Evolutionary conservation across 192 early-diverging fungal species (phyloP).

Genomic region (Entrophospora sp.): DNA sequence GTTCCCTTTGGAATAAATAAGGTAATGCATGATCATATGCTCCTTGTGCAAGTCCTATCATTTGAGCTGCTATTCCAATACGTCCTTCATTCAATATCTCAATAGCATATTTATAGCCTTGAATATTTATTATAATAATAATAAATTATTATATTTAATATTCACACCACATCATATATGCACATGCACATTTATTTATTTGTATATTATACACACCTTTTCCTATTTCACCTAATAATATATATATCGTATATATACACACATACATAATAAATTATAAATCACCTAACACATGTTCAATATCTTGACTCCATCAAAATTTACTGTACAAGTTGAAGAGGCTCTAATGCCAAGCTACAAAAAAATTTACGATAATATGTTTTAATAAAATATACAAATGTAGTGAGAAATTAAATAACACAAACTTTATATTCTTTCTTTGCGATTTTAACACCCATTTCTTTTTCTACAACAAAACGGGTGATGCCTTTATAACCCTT

Average conservation of each 20-base stretch:
- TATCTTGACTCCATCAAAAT: slow-evolving; percentile 78
- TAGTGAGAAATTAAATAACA: slow-evolving; percentile 20
- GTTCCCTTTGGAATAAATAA: slow-evolving; percentile 91
- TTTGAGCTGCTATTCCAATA: slow-evolving; percentile 96
- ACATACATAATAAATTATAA: background rate
- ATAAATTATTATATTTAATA: background rate
- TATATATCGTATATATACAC: too few relatives aligned
- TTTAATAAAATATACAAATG: background rate
- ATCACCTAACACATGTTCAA: background rate
- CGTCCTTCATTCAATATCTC: slow-evolving; percentile 97
- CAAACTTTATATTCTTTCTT: slow-evolving; percentile 91
- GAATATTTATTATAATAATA: background rate
- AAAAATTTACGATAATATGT: background rate
- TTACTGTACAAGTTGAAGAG: slow-evolving; percentile 89
- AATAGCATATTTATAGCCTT: slow-evolving; percentile 95
- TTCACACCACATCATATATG: too few relatives aligned
- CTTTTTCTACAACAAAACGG: slow-evolving; percentile 91
- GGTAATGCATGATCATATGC: slow-evolving; percentile 79
- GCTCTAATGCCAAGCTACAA: slow-evolving; percentile 82
- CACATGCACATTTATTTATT: too few relatives aligned
- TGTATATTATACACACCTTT: slow-evolving; percentile 28
- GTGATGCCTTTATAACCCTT: slow-evolving; percentile 97
- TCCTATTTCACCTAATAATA: slow-evolving; percentile 89
- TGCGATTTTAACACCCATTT: slow-evolving; percentile 81
- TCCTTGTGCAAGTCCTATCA: slow-evolving; percentile 94